Percentiles rank a stretch among this genome's conserved stretches.
phyloP scores from a whole-genome alignment of 2,329 filamentous ascomycete genomes.

The Neoscytalidium dimidiatum region DNA sequence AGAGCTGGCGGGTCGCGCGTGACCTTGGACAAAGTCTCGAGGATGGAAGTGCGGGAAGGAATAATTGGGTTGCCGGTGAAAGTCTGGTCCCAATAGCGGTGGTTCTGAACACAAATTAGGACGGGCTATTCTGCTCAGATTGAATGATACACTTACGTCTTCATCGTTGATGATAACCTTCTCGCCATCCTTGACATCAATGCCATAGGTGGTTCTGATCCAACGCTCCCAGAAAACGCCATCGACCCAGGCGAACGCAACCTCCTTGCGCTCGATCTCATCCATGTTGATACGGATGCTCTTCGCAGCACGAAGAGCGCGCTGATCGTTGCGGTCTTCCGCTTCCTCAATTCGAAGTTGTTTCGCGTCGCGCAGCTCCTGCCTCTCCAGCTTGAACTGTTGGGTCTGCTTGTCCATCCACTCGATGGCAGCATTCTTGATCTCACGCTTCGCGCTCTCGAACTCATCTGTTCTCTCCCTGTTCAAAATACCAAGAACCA shows the following conservation, averaged over 20 bases:
- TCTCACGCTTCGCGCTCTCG: constrained; percentile 74
- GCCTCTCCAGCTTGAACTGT: constrained; percentile 86
- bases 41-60: constrained; percentile 83
- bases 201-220: constrained; percentile 92
- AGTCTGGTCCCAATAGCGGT: constrained; percentile 92
- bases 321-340: constrained; percentile 87
- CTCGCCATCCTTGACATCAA: constrained; percentile 83
- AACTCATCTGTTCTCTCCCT: constrained; percentile 80
- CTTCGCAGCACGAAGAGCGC: constrained; percentile 84
- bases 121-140: background rate
- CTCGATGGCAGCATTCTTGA: constrained; percentile 93
- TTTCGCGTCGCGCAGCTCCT: constrained; percentile 92
- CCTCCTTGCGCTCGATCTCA: constrained; percentile 81
- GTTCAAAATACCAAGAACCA: constrained; percentile 88
- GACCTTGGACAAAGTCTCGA: constrained; percentile 79
- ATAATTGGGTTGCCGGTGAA: constrained; percentile 88
- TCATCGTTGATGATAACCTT: constrained; percentile 96
- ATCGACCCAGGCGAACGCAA: constrained; percentile 96
- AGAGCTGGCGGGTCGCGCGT: constrained; percentile 70
- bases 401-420: constrained; percentile 98
- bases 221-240: constrained; percentile 97
- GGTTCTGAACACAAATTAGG: constrained; percentile 60
- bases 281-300: constrained; percentile 90
- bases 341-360: constrained; percentile 95
- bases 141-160: constrained; percentile 66